phyloP scores from a whole-genome alignment of 352 stramenopile genomes.

The Globisporangium cylindrosporum region DNA sequence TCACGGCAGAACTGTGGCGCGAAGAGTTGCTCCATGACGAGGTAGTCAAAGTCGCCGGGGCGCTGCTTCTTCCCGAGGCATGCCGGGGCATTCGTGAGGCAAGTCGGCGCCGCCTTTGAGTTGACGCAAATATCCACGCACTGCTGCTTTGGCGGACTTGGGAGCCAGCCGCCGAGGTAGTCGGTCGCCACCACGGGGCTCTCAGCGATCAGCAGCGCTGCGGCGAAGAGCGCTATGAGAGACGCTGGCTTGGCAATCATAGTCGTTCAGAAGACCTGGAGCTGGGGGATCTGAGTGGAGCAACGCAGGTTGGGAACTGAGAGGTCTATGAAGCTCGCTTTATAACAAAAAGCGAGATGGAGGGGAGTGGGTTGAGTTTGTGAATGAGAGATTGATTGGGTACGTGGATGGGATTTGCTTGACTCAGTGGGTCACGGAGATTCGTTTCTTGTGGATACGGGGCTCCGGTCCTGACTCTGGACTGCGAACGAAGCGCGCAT shows the following conservation, averaged over 20 bases:
- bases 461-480: not conserved
- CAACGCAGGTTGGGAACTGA: slow-evolving; percentile 3
- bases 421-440: not conserved
- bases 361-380: not conserved
- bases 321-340: not conserved
- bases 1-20: slow-evolving; percentile 79
- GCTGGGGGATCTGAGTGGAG: not conserved
- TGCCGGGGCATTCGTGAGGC: slow-evolving; percentile 39
- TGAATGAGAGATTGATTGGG: not conserved
- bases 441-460: not conserved
- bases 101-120: slow-evolving; percentile 46
- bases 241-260: slow-evolving; percentile 11
- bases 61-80: slow-evolving; percentile 60
- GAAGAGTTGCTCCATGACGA: slow-evolving; percentile 76
- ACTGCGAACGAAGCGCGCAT: not conserved
- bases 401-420: not conserved
- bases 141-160: slow-evolving; percentile 32
- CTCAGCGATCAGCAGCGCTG: not conserved
- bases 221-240: slow-evolving; percentile 1
- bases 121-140: slow-evolving; percentile 70
- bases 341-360: not conserved
- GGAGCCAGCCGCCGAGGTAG: slow-evolving; percentile 58
- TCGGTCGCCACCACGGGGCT: slow-evolving; percentile 21
- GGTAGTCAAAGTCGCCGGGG: slow-evolving; percentile 69
- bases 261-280: not conserved